phyloP scores from a whole-genome alignment of 495 filamentous ascomycete genomes.

The Tuber brumale region DNA sequence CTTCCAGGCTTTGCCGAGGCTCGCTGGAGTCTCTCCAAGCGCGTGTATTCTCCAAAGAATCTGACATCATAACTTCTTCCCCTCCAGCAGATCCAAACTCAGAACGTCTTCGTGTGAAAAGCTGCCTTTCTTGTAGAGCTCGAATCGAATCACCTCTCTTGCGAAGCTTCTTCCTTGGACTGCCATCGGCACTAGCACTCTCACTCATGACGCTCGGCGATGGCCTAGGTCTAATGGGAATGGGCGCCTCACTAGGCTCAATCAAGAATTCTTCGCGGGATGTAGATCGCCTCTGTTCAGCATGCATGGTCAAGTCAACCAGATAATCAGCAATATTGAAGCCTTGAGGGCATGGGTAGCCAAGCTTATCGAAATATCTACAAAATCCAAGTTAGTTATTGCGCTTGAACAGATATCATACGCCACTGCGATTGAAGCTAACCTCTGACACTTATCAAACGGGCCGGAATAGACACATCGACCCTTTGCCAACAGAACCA shows the following conservation, averaged over 20 bases:
- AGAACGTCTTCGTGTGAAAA: constrained; percentile 73
- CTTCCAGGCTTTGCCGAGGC: constrained; percentile 59
- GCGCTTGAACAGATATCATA: neutral
- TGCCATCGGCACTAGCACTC: constrained; percentile 9
- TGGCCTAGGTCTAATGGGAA: constrained; percentile 6
- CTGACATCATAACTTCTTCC: constrained; percentile 58
- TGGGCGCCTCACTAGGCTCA: constrained; percentile 17
- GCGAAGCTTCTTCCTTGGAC: constrained; percentile 24
- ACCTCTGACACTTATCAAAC: constrained; percentile 71
- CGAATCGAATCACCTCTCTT: constrained; percentile 40
- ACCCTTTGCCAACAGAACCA: constrained; percentile 83
- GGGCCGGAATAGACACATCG: constrained; percentile 89
- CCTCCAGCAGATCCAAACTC: constrained; percentile 51
- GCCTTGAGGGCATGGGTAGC: constrained; percentile 85
- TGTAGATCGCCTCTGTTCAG: constrained; percentile 43
- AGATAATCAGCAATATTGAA: constrained; percentile 99
- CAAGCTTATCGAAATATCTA: constrained; percentile 79
- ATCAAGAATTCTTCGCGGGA: constrained; percentile 23
- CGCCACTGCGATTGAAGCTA: neutral
- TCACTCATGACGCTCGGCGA: constrained; percentile 14
- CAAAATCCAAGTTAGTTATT: neutral
- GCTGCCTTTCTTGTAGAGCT: constrained; percentile 71
- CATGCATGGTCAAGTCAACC: constrained; percentile 96
- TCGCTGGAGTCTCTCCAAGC: constrained; percentile 47
- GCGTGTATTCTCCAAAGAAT: constrained; percentile 53